phyloP scores from a whole-genome alignment of 352 stramenopile species.

The Phytophthora agathidicida region DNA sequence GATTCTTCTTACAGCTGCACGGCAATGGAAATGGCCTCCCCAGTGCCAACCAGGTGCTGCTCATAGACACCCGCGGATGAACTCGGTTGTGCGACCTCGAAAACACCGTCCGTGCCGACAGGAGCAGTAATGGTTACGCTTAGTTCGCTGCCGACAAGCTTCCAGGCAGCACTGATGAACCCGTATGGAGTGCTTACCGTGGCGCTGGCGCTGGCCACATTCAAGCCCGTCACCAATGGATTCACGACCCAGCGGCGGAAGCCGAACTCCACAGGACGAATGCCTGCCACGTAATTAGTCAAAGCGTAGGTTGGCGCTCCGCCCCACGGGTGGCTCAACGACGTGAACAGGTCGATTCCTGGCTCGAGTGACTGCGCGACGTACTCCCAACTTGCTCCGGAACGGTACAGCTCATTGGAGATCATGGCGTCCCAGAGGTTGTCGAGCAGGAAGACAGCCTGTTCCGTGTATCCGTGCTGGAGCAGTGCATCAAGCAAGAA shows the following conservation, averaged over 20 bases:
- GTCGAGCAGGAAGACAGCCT: conserved; percentile 29
- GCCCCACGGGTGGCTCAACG: conserved; percentile 35
- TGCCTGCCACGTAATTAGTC: conserved; percentile 36
- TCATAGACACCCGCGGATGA: conserved; percentile 1
- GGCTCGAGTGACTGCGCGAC: conserved; percentile 26
- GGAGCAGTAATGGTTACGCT: conserved; percentile 23
- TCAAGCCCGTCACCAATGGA: conserved; percentile 26
- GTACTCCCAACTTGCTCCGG: conserved; percentile 34
- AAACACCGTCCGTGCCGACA: conserved; percentile 16
- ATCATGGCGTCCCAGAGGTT: conserved; percentile 39
- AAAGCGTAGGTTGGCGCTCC: conserved; percentile 33
- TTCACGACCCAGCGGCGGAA: conserved; percentile 40
- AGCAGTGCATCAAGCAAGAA: conserved; percentile 35
- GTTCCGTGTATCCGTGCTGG: conserved; percentile 19
- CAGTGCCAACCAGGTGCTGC: not conserved
- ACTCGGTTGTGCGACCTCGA: conserved; percentile 17
- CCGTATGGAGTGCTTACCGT: conserved; percentile 34
- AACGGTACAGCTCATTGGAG: conserved; percentile 28
- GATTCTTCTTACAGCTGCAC: conserved; percentile 2
- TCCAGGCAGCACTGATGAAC: conserved; percentile 2
- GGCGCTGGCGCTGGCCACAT: conserved; percentile 30
- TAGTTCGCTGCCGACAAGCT: conserved; percentile 6
- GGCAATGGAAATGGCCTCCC: not conserved
- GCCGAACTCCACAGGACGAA: conserved; percentile 30
- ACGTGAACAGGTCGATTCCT: conserved; percentile 27